phyloP scores from a whole-genome alignment of 2,329 filamentous ascomycete species.

The Cyphellophora europaea region DNA sequence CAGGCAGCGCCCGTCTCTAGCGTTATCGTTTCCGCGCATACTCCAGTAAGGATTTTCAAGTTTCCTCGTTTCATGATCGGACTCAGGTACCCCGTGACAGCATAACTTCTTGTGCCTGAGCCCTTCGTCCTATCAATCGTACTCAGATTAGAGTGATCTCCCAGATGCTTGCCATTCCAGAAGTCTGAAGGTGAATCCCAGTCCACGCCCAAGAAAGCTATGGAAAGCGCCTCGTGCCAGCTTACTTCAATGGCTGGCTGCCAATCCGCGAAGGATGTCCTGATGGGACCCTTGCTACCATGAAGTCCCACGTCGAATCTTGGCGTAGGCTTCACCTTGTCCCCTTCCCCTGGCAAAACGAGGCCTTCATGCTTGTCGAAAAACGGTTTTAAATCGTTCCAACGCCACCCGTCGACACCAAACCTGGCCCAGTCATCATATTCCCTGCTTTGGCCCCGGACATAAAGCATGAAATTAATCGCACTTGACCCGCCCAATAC shows the following conservation, averaged over 20 bases:
- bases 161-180: slow-evolving; percentile 3
- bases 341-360: slow-evolving; percentile 15
- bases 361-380: slow-evolving; percentile 21
- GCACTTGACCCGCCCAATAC: slow-evolving; percentile 24
- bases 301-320: slow-evolving; percentile 1
- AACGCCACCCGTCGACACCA: slow-evolving; percentile 22
- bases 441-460: slow-evolving; percentile 20
- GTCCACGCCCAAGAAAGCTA: slow-evolving; percentile 5
- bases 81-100: slow-evolving; percentile 27
- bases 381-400: slow-evolving; percentile 18
- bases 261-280: slow-evolving; percentile 17
- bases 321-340: too few species aligned
- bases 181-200: slow-evolving; percentile 1
- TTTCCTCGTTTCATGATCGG: slow-evolving; percentile 30
- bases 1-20: too few species aligned
- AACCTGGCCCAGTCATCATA: slow-evolving; percentile 26
- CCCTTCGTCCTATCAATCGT: slow-evolving; percentile 8
- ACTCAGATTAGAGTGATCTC: slow-evolving; percentile 5
- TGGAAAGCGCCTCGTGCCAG: slow-evolving; percentile 6
- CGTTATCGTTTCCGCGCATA: slow-evolving; percentile 1
- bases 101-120: slow-evolving; percentile 25
- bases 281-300: slow-evolving; percentile 24
- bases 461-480: slow-evolving; percentile 24
- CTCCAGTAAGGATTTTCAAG: slow-evolving; percentile 32
- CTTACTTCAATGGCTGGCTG: slow-evolving; percentile 7